Conservation (phyloP, 768 basidiomycete genomes). For the Xerocomus spinulosus region DNA sequence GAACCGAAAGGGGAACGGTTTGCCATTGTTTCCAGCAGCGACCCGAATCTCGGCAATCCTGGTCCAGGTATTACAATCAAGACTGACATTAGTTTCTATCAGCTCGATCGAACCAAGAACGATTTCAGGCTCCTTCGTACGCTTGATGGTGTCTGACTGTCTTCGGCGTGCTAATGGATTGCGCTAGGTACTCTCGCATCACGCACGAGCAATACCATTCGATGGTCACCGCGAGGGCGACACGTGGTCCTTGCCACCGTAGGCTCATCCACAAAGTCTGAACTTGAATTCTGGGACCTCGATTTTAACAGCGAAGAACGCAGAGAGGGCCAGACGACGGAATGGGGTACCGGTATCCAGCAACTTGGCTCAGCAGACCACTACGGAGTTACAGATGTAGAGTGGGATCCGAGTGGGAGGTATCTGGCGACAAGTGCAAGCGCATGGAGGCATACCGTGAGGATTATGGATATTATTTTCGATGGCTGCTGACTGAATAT, state of each 20-base stretch:
- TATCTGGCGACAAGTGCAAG: slow-evolving; percentile 92
- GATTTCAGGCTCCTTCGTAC: slow-evolving; percentile 88
- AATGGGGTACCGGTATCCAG: slow-evolving; percentile 86
- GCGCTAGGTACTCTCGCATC: slow-evolving; percentile 64
- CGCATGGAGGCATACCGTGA: slow-evolving; percentile 90
- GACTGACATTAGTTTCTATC: slow-evolving; percentile 95
- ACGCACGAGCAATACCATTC: slow-evolving; percentile 88
- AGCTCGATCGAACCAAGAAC: slow-evolving; percentile 86
- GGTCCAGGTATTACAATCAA: slow-evolving; percentile 92
- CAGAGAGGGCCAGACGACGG: slow-evolving; percentile 45
- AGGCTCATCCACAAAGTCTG: slow-evolving; percentile 91
- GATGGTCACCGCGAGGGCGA: slow-evolving; percentile 95
- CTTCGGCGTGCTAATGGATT: slow-evolving; percentile 5
- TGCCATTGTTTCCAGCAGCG: slow-evolving; percentile 89
- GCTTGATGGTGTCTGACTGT: slow-evolving; percentile 20
- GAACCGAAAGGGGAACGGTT: slow-evolving; percentile 97
- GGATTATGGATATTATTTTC: slow-evolving; percentile 22
- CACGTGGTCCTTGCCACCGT: slow-evolving; percentile 96
- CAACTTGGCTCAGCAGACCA: slow-evolving; percentile 85
- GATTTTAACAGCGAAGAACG: slow-evolving; percentile 74
- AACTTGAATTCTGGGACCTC: slow-evolving; percentile 98
- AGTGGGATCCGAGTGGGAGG: slow-evolving; percentile 97
- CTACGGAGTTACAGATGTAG: slow-evolving; percentile 95
- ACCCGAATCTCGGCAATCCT: slow-evolving; percentile 88
- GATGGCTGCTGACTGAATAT: slow-evolving; percentile 7